phyloP scores from a whole-genome alignment of 1,284 basidiomycete genomes.

The Anthracocystis setariae region DNA sequence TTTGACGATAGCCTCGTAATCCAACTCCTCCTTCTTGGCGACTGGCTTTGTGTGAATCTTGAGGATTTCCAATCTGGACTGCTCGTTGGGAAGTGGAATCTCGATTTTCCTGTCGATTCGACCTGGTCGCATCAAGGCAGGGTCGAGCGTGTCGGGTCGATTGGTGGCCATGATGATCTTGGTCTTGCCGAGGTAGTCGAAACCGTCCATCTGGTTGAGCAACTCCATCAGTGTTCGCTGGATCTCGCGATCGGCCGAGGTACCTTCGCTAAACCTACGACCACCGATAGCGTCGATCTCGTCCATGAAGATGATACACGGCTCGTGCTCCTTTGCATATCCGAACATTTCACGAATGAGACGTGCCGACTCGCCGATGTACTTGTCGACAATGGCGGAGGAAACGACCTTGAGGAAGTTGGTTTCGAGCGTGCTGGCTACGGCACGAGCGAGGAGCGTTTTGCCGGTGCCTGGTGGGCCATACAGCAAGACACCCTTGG shows the following conservation, averaged over 20 bases:
- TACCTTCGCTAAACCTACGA: constrained; percentile 95
- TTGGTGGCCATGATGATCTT: constrained; percentile 88
- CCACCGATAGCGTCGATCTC: constrained; percentile 77
- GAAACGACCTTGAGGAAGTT: constrained; percentile 99
- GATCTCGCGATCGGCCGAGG: constrained; percentile 97
- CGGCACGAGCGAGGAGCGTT: constrained; percentile 92
- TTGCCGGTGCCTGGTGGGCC: constrained; percentile 96
- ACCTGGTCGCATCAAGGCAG: constrained; percentile 93
- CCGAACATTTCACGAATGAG: constrained; percentile 98
- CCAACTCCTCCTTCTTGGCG: constrained; percentile 78
- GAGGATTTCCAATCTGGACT: constrained; percentile 90
- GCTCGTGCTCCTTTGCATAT: constrained; percentile 95
- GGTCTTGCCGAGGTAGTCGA: constrained; percentile 93
- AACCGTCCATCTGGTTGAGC: constrained; percentile 99
- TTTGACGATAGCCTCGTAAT: constrained; percentile 76
- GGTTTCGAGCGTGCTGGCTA: constrained; percentile 92
- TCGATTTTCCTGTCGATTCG: constrained; percentile 98
- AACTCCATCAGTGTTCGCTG: constrained; percentile 99
- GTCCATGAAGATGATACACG: constrained; percentile 99
- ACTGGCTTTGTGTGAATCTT: constrained; percentile 96
- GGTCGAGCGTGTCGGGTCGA: constrained; percentile 81
- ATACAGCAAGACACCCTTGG: constrained; percentile 91
- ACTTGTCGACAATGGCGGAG: constrained; percentile 99
- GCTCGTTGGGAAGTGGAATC: constrained; percentile 96
- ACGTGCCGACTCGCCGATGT: constrained; percentile 96